Base-by-base conservation (phyloP, 305 asterid species). In the Solanum aculeatissimum region DNA sequence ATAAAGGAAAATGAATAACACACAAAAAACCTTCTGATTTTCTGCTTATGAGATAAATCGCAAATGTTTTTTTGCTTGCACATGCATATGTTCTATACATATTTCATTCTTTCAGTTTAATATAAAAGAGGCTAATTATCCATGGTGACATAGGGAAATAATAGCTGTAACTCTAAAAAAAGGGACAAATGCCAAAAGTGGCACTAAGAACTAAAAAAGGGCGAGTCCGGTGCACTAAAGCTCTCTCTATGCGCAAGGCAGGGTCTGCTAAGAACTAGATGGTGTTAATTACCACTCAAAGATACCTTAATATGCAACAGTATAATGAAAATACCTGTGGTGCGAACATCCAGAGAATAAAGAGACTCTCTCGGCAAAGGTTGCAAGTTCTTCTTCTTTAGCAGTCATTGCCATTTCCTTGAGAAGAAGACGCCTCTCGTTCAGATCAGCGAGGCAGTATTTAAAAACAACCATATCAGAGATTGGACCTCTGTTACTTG, bases 301-400 rank as follows among this genome's bases (percentile, higher is more conserved):
- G 81, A 25, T 12, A 66, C 27, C 42, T 81, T 70, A 19, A 10
- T 38, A 14, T 43, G 83, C 35, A 66, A 49, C 80, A 63, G 27
- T 43, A 66, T 7, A 25, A 47, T 29, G 23, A 75, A 32, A 38
- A 55, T 89, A 95, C 99, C 94, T 87, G 90, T 95, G 99, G 93
- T 95, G 99, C 21, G 85, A 83, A 89, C 99, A 96, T 85, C 98
- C 99, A 4, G 98, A 89, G 86, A 89, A 96, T 55, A 92, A 84
- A 74, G 97, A 90, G 86, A 96, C 98, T 87, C 90, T 97, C 85
- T 91, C 90, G 0, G 92, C 96, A 86, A 97, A 92, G 83, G 88
- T 85, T 25, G 87, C 79, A 51, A 97, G 85, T 54, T 94, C 94
- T 91, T 90, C 93, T 85, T 95, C 95, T 47, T 86, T 84, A 84